Evolutionary conservation across 1,284 basidiomycete species (phyloP).

Genomic region (Heterobasidion occidentale): DNA sequence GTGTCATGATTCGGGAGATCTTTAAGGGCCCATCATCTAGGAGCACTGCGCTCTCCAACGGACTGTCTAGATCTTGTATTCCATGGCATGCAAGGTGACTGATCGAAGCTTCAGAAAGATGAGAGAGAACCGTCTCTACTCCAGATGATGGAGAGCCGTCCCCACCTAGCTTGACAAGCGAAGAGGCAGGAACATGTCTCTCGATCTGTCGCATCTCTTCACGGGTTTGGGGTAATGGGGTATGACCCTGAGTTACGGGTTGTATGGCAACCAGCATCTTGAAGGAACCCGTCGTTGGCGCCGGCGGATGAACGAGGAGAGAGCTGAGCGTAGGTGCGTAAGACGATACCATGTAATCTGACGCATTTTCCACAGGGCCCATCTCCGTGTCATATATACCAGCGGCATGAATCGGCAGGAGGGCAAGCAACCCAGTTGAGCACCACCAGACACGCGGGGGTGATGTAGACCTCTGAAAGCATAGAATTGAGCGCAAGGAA

Average conservation of each 20-base stretch:
- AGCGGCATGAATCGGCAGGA: slow-evolving; percentile 20
- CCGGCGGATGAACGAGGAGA: background rate
- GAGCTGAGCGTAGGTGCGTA: slow-evolving; percentile 12
- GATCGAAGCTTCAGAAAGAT: slow-evolving; percentile 1
- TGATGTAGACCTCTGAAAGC: slow-evolving; percentile 1
- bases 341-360: slow-evolving; percentile 16
- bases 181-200: background rate
- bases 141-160: background rate
- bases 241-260: background rate
- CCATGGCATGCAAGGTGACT: slow-evolving; percentile 6
- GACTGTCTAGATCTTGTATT: slow-evolving; percentile 1
- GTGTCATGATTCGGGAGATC: background rate
- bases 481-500: background rate
- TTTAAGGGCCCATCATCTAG: background rate
- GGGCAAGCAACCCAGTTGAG: slow-evolving; percentile 9
- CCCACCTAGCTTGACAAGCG: background rate
- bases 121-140: background rate
- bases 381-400: slow-evolving; percentile 6
- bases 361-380: slow-evolving; percentile 1
- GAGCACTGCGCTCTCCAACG: slow-evolving; percentile 1
- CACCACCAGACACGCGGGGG: slow-evolving; percentile 12
- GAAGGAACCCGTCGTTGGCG: background rate
- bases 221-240: background rate
- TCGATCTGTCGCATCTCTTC: background rate
- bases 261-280: background rate